Evolutionary conservation across 192 early-diverging fungal genomes (phyloP).

Genomic region (Umbelopsis sp.): DNA sequence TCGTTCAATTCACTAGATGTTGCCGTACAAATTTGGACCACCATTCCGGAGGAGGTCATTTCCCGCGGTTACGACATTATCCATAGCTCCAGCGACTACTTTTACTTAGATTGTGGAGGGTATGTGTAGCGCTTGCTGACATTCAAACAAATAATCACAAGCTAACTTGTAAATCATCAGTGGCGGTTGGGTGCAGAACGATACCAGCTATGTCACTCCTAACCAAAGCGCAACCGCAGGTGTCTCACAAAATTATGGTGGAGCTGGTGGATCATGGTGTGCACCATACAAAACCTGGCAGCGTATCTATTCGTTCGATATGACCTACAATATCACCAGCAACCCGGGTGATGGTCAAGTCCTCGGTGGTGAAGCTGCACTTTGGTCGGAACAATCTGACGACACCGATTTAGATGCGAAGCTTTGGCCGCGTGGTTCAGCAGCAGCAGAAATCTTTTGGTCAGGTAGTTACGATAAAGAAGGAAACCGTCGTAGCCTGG

Average conservation of each 20-base stretch:
- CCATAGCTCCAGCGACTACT: constrained; percentile 62
- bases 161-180: neutral
- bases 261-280: constrained; percentile 70
- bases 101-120: constrained; percentile 74
- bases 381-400: constrained; percentile 76
- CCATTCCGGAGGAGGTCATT: constrained; percentile 56
- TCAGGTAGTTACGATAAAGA: constrained; percentile 60
- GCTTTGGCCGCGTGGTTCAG: constrained; percentile 73
- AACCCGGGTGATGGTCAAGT: constrained; percentile 55
- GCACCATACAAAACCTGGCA: constrained; percentile 77
- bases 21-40: constrained; percentile 70
- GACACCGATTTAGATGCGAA: constrained; percentile 56
- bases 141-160: neutral
- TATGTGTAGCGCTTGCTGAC: neutral
- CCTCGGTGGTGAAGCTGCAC: constrained; percentile 68
- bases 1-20: constrained; percentile 54
- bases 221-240: constrained; percentile 32
- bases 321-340: constrained; percentile 57
- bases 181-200: constrained; percentile 63
- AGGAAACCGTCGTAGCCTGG: constrained; percentile 39
- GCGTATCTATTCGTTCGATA: constrained; percentile 69
- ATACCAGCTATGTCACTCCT: constrained; percentile 51
- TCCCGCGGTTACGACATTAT: constrained; percentile 67
- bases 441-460: constrained; percentile 72
- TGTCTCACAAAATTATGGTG: constrained; percentile 43